Conservation (phyloP, 164 flowering plant species). For the Euptelea pleiosperma region DNA sequence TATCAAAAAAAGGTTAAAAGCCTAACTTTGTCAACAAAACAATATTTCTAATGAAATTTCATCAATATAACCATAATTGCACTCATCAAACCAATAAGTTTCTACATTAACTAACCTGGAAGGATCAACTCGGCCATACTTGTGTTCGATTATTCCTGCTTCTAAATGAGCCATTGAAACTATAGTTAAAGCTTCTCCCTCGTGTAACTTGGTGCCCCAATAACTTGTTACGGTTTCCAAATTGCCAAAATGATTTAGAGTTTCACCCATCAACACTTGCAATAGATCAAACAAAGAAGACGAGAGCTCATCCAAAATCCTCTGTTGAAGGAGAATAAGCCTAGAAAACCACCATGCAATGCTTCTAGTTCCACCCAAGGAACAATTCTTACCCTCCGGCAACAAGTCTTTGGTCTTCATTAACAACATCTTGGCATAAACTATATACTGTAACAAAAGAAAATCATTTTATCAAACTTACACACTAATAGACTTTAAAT, state of each 20-base stretch:
- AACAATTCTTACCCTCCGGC: slow-evolving; percentile 24
- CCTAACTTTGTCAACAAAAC: slow-evolving; percentile 1
- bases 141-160: slow-evolving; percentile 64
- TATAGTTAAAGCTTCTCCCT: slow-evolving; percentile 49
- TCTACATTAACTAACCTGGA: slow-evolving; percentile 67
- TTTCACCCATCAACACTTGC: slow-evolving; percentile 46
- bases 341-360: slow-evolving; percentile 67
- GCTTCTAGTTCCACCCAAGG: slow-evolving; percentile 38
- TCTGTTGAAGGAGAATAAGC: slow-evolving; percentile 42
- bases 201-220: slow-evolving; percentile 46
- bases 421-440: slow-evolving; percentile 78
- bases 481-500: neutral
- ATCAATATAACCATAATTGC: neutral
- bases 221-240: slow-evolving; percentile 47
- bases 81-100: neutral
- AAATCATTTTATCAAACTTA: neutral
- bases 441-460: slow-evolving; percentile 53
- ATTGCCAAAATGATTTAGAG: slow-evolving; percentile 49
- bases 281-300: slow-evolving; percentile 64
- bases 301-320: slow-evolving; percentile 44
- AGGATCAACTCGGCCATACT: slow-evolving; percentile 67
- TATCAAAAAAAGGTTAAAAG: too few species aligned
- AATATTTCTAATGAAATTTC: neutral
- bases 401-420: slow-evolving; percentile 55
- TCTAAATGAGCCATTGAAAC: slow-evolving; percentile 63